Evolutionary conservation across 2,329 filamentous ascomycete genomes (phyloP).

Genomic region (Aspergillus hiratsukae): DNA sequence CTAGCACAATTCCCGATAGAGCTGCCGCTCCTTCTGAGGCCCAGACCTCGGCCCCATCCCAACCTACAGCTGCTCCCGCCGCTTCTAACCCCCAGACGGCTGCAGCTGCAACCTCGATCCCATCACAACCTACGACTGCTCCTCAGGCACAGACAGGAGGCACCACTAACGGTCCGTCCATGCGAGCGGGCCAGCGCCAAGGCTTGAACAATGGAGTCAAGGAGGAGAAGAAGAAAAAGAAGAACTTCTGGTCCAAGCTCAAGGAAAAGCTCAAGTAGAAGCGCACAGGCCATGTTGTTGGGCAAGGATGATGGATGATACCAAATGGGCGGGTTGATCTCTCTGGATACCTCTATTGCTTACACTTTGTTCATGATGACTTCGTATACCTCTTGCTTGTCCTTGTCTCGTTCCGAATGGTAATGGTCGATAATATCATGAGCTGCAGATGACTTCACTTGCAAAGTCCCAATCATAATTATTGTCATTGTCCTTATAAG

Average conservation of each 20-base stretch:
- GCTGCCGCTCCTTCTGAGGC: slow-evolving; percentile 6
- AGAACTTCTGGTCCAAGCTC: slow-evolving; percentile 54
- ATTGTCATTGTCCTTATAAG: background rate
- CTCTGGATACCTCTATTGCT: slow-evolving; percentile 22
- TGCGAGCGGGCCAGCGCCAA: slow-evolving; percentile 13
- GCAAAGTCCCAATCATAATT: background rate
- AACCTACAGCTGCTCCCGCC: background rate
- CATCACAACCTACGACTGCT: background rate
- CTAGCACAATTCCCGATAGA: slow-evolving; percentile 9
- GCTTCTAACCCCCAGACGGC: background rate
- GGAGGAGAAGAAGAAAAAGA: slow-evolving; percentile 63
- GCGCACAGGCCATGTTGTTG: background rate
- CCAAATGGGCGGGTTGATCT: slow-evolving; percentile 9
- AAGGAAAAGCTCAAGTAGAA: slow-evolving; percentile 50
- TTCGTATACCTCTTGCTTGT: background rate
- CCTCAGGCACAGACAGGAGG: slow-evolving; percentile 9
- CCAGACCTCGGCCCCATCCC: background rate
- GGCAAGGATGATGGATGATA: slow-evolving; percentile 5
- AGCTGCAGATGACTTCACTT: background rate
- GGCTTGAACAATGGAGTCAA: slow-evolving; percentile 27
- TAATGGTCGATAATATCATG: background rate
- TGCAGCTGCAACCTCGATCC: background rate
- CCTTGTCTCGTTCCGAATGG: background rate
- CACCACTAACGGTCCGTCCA: slow-evolving; percentile 3
- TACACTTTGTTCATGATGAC: slow-evolving; percentile 3